Conservation (phyloP, 805 yeast genomes). For the Komagataella populi region DNA sequence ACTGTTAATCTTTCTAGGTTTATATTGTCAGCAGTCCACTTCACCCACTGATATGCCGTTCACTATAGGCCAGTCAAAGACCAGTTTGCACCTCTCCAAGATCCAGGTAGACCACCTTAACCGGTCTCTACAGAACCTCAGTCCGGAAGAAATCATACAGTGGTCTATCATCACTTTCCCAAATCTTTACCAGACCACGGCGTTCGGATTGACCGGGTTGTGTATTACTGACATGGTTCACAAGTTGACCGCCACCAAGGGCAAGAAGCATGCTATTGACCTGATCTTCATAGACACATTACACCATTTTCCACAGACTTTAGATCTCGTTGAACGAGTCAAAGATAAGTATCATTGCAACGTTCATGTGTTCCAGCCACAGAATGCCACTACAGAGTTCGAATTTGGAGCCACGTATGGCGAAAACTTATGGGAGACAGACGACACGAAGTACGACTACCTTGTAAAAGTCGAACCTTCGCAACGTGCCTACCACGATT, state of each 20-base stretch:
- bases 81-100: slow-evolving; percentile 21
- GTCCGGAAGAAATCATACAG: slow-evolving; percentile 60
- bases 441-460: slow-evolving; percentile 73
- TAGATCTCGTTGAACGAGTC: slow-evolving; percentile 53
- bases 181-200: slow-evolving; percentile 77
- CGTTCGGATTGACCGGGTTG: slow-evolving; percentile 87
- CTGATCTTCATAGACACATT: slow-evolving; percentile 81
- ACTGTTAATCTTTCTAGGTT: background rate
- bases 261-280: slow-evolving; percentile 35
- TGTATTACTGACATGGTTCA: slow-evolving; percentile 77
- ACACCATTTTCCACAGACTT: slow-evolving; percentile 91
- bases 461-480: slow-evolving; percentile 89
- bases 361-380: slow-evolving; percentile 59
- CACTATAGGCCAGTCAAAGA: background rate
- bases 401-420: slow-evolving; percentile 66
- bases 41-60: background rate
- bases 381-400: slow-evolving; percentile 33
- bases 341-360: slow-evolving; percentile 41
- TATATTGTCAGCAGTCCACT: background rate
- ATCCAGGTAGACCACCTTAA: slow-evolving; percentile 58
- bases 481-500: slow-evolving; percentile 64
- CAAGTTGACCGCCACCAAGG: slow-evolving; percentile 21
- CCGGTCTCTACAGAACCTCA: slow-evolving; percentile 32
- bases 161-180: slow-evolving; percentile 87
- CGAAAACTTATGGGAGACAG: slow-evolving; percentile 66